Evolutionary conservation across 805 yeast genomes (phyloP), one percentile per base, ranked within the genome.

Genomic region (Myxozyma neglecta): DNA sequence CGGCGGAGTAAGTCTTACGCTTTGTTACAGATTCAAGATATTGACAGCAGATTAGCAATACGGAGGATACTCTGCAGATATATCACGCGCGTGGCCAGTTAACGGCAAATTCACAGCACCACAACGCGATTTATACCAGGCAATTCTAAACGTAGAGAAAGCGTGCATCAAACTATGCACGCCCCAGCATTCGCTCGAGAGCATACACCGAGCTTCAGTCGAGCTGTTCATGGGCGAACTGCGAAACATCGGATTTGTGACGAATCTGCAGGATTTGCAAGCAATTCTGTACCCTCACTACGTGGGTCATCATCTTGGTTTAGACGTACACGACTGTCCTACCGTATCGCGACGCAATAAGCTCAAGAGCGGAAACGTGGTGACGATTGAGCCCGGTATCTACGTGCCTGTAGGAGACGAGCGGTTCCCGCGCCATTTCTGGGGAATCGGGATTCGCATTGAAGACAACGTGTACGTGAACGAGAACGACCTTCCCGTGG

Each of bases 51-150:
- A 16, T 49, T 35, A 51, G 53, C 82, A 88, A 53, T 73, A 87
- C 47, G 99, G 98, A 45, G 97, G 97, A 1, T 94, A 94, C 74
- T 86, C 96, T 71, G 86, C 97, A 0, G 99, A 94, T 74, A 94
- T 94, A 50, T 92, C 98, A 1, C 81, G 99, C 66, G 88, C 97
- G 0, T 94, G 98, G 97, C 99, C 99, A 5, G 87, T 85, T 52
- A 81, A 82, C 43, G 90, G 96, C 1, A 77, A 75, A 53, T 94
- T 94, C 73, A 75, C 88, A 1, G 83, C 78, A 9, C 85, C 96
- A 2, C 99, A 94, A 74, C 81, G 81, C 55, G 98, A 93, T 63
- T 75, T 94, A 20, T 94, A 94, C 72, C 88, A 90, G 69, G 96
- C 93, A 1, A 97, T 94, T 5, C 76, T 94, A 51, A 85, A 85